These are phyloP conservation scores for Serendipita sp. DNA, from an alignment of 768 basidiomycete species.

Conservation along the genomic window DNA sequence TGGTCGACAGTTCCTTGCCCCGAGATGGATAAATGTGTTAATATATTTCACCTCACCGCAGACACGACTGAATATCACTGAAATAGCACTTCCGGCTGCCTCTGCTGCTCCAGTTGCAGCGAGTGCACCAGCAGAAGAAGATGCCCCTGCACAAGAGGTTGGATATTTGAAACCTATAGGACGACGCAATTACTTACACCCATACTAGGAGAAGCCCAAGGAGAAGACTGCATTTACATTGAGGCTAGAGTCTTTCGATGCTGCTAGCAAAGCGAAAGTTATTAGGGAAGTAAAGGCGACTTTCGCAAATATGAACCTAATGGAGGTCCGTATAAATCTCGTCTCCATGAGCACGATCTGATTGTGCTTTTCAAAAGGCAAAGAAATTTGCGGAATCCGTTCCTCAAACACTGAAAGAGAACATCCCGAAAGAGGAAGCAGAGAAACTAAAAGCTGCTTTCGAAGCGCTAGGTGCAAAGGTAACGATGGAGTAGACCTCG, in stretches of 20 bases:
- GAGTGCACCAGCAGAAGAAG: conserved; percentile 41
- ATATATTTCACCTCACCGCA: conserved; percentile 19
- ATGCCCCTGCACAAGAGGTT: conserved; percentile 43
- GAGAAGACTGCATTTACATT: conserved; percentile 98
- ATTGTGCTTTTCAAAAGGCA: conserved; percentile 37
- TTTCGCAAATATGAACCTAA: conserved; percentile 88
- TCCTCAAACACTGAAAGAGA: conserved; percentile 88
- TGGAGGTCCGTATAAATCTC: conserved; percentile 56
- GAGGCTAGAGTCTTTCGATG: conserved; percentile 87
- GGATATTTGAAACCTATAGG: not conserved
- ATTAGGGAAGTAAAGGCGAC: conserved; percentile 95
- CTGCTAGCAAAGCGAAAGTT: conserved; percentile 84
- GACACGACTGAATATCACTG: conserved; percentile 91
- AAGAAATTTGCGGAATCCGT: conserved; percentile 98
- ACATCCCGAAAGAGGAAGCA: conserved; percentile 89
- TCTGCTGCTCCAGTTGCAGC: conserved; percentile 41
- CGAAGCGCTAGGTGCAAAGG: conserved; percentile 73
- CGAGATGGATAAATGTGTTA: conserved; percentile 4
- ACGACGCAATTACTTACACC: not conserved
- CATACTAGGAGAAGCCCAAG: conserved; percentile 73
- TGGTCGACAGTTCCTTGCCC: not conserved
- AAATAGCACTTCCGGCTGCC: conserved; percentile 82
- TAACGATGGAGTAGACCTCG: conserved; percentile 55
- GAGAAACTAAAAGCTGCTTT: conserved; percentile 91
- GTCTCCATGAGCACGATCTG: not conserved